phyloP scores from a whole-genome alignment of 176 grass and related monocot species.

The Tuctoria greenei region DNA sequence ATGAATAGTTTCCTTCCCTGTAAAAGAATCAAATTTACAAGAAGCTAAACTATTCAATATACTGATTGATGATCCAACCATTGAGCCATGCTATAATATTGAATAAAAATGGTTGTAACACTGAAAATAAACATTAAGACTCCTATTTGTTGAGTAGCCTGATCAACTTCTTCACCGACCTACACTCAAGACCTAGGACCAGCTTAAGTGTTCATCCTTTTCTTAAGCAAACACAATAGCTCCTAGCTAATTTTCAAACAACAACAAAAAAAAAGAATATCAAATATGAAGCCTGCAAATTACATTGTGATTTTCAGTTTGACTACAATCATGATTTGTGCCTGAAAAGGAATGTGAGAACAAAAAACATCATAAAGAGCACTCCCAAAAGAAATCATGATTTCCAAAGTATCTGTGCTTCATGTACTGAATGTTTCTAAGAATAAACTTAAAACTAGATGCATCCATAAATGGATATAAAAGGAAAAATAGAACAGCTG shows the following conservation, averaged over 20 bases:
- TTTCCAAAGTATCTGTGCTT: not conserved
- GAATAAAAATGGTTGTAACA: not conserved
- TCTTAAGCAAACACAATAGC: not conserved
- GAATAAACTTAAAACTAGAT: not conserved
- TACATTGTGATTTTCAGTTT: not conserved
- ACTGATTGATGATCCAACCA: not conserved
- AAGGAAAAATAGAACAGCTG: not conserved
- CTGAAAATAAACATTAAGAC: not conserved
- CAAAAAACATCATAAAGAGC: not conserved
- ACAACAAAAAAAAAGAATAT: not conserved
- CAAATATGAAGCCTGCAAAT: not conserved
- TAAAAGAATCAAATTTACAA: not conserved
- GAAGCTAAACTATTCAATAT: slow-evolving; percentile 7
- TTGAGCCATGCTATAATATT: not conserved
- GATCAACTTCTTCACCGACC: not conserved
- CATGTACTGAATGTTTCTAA: not conserved
- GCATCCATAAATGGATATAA: not conserved
- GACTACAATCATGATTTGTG: not conserved
- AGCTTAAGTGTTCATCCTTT: not conserved
- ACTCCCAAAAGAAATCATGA: not conserved
- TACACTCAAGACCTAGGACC: not conserved
- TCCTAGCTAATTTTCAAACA: not conserved
- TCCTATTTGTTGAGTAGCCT: too few relatives aligned
- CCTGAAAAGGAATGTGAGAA: not conserved
- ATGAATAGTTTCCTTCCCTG: slow-evolving; percentile 88